Evolutionary conservation across 2,329 filamentous ascomycete species (phyloP), one percentile per base, ranked within the genome.

Genomic region (Trichoderma sp.): DNA sequence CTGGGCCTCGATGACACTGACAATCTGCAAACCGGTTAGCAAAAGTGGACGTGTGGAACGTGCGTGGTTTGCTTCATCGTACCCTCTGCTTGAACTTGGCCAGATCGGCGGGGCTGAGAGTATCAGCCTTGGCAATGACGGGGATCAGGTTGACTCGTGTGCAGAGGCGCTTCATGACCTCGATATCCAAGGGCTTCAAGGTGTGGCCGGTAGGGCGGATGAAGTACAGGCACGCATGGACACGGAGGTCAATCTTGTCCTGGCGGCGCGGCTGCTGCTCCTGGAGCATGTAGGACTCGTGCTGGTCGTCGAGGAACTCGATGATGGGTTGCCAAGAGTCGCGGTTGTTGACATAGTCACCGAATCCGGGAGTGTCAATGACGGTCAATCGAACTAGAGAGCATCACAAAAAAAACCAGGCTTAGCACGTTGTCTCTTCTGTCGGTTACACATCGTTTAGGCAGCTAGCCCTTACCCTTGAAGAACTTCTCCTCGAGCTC

Each of bases 401-500:
- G 15, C 66, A 48, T 39, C 59, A 63, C 29, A 39, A 39, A 53
- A 39, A 39, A 53, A 25, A 15, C 8, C 13, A 12, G 12, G 13
- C 25, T 64, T 54, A 64, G 60, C 60, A 45, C 15, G 9, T 29
- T 35, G 12, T 42, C 12, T 34, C 42, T 22, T 48, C 19, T 19
- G 22, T n/a, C 5, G 0, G 25, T 37, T 64, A 64, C 27, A 37
- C 27, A 17, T 32, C 29, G 22, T 5, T 45, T 56, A 54, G 68
- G 32, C 54, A 53, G 32, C 50, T 56, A 39, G 25, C 45, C 12
- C 78, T 68, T 85, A 97, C 94, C 94, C 88, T 99, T 99, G 91
- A 99, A 99, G 87, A 99, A 99, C 86, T 99, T 99, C 90, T 99
- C 95, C 84, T 99, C 95, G 72, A 99, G 86, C 86, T 99, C 95